Conservation (phyloP, 2,329 filamentous ascomycete genomes). For the Aspergillus thermomutatus region DNA sequence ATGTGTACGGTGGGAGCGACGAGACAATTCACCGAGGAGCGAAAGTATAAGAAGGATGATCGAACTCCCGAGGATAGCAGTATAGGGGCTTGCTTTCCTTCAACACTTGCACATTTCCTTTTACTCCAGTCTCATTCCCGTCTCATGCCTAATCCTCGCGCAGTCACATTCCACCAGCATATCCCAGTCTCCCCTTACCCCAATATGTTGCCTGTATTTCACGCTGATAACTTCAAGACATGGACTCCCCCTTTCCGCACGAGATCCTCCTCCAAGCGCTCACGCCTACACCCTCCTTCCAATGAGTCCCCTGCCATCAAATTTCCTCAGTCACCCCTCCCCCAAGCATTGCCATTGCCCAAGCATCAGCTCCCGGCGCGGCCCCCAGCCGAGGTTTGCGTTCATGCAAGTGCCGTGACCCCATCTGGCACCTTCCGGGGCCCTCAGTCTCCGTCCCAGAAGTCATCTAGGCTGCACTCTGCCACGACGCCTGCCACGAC, state of each 20-base stretch:
- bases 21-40: not conserved
- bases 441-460: not conserved
- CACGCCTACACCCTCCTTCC: slow-evolving; percentile 1
- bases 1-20: not conserved
- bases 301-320: slow-evolving; percentile 1
- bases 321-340: slow-evolving; percentile 1
- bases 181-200: not conserved
- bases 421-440: not conserved
- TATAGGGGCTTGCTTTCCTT: not conserved
- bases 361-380: slow-evolving; percentile 12
- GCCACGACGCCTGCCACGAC: not conserved
- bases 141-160: not conserved
- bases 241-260: slow-evolving; percentile 3
- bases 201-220: slow-evolving; percentile 6
- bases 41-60: slow-evolving; percentile 3
- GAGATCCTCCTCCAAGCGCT: not conserved
- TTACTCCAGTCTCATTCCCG: not conserved
- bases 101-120: not conserved
- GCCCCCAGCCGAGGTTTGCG: slow-evolving; percentile 14
- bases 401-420: slow-evolving; percentile 3
- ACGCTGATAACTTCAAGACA: slow-evolving; percentile 5
- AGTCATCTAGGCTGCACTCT: not conserved
- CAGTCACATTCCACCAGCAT: not conserved
- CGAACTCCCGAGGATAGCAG: not conserved
- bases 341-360: slow-evolving; percentile 7